phyloP scores from a whole-genome alignment of 2,329 filamentous ascomycete genomes.

The Pseudogymnoascus sp. region DNA sequence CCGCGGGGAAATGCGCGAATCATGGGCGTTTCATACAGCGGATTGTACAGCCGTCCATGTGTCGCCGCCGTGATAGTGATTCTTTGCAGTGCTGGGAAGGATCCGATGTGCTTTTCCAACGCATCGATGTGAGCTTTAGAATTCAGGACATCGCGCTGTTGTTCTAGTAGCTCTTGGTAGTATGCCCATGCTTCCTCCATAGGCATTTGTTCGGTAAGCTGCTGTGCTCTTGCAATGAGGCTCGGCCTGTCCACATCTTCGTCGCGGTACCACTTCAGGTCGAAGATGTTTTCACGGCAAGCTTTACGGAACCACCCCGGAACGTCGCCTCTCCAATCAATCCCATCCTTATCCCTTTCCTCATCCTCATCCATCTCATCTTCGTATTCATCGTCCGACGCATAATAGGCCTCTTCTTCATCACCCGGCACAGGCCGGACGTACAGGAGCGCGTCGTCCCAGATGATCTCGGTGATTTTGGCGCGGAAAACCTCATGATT shows the following conservation, averaged over 20 bases:
- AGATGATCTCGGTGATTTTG: too few relatives aligned
- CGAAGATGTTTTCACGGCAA: background rate
- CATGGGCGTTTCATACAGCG: constrained; percentile 36
- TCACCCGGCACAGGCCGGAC: too few relatives aligned
- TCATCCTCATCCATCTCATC: too few relatives aligned
- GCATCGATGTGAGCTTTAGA: constrained; percentile 25
- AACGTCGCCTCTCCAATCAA: background rate
- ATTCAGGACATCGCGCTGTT: constrained; percentile 28
- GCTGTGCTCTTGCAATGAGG: background rate
- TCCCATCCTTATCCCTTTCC: too few relatives aligned
- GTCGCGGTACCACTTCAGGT: background rate
- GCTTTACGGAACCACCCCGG: background rate
- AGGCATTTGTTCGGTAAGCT: constrained; percentile 5
- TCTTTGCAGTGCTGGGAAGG: constrained; percentile 31
- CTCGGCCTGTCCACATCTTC: background rate
- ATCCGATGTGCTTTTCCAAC: constrained; percentile 28
- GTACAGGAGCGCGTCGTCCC: too few relatives aligned
- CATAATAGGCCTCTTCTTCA: too few relatives aligned
- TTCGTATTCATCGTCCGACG: too few relatives aligned
- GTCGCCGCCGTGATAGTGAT: constrained; percentile 35
- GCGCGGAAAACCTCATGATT: too few relatives aligned
- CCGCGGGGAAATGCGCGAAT: constrained; percentile 33
- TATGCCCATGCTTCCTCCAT: constrained; percentile 24
- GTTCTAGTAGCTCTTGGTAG: constrained; percentile 28
- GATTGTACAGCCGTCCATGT: constrained; percentile 31